Conservation (phyloP, 306 rosid genomes). For the Alnus rubra region DNA sequence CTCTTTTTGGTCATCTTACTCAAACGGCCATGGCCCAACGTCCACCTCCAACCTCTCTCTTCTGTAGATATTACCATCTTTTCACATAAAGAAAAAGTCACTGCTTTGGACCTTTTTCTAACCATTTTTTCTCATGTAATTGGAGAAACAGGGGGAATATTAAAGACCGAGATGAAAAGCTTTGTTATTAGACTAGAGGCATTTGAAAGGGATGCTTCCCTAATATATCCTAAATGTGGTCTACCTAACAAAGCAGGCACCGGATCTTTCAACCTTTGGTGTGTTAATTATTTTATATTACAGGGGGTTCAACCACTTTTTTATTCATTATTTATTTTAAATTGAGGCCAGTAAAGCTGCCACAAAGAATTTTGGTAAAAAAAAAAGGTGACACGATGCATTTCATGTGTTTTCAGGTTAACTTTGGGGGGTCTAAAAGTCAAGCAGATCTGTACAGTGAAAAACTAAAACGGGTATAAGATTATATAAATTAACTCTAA, state of each 20-base stretch:
- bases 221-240: conserved; percentile 26
- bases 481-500: no score
- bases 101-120: conserved; percentile 46
- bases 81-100: conserved; percentile 36
- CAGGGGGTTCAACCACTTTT: conserved; percentile 34
- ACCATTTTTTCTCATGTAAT: conserved; percentile 28
- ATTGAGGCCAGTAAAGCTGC: conserved; percentile 45
- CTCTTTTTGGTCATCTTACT: conserved; percentile 48
- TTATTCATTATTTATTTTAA: conserved; percentile 22
- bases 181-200: conserved; percentile 29
- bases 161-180: conserved; percentile 28
- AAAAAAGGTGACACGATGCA: conserved; percentile 24
- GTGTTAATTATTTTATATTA: conserved; percentile 22
- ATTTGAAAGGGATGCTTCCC: conserved; percentile 31
- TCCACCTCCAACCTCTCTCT: conserved; percentile 36
- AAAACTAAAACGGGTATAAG: conserved; percentile 4
- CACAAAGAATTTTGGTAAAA: conserved; percentile 23
- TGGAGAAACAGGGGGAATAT: conserved; percentile 27
- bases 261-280: conserved; percentile 41
- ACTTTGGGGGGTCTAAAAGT: conserved; percentile 18
- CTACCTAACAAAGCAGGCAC: conserved; percentile 38
- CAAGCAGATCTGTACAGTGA: conserved; percentile 23
- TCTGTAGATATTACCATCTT: conserved; percentile 26
- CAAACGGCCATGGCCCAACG: conserved; percentile 44
- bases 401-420: conserved; percentile 36